These are phyloP conservation scores for Colletotrichum kahawae DNA, from an alignment of 2,329 filamentous ascomycete species.

Conservation along the genomic window DNA sequence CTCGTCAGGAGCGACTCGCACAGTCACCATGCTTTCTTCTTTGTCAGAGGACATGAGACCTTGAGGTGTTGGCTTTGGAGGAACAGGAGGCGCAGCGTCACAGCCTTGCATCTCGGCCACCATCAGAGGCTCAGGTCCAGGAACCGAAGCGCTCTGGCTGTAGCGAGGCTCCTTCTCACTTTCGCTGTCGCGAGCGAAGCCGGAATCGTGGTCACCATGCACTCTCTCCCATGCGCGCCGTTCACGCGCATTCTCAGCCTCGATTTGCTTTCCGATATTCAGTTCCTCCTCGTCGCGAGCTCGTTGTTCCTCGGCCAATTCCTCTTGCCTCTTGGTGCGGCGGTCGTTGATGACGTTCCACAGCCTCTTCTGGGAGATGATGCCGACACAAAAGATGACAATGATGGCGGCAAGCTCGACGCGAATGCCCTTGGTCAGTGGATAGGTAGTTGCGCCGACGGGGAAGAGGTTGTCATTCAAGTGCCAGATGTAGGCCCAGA, in stretches of 20 bases:
- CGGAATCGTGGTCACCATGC: slow-evolving; percentile 69
- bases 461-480: slow-evolving; percentile 85
- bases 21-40: slow-evolving; percentile 53
- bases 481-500: slow-evolving; percentile 91
- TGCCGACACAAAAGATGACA: slow-evolving; percentile 74
- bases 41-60: slow-evolving; percentile 48
- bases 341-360: slow-evolving; percentile 80
- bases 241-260: slow-evolving; percentile 66
- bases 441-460: slow-evolving; percentile 76
- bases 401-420: slow-evolving; percentile 83
- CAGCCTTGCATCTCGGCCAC: slow-evolving; percentile 51
- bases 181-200: slow-evolving; percentile 48
- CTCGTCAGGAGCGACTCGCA: slow-evolving; percentile 59
- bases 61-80: slow-evolving; percentile 34
- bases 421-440: slow-evolving; percentile 82
- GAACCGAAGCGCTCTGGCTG: slow-evolving; percentile 25
- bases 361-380: slow-evolving; percentile 84
- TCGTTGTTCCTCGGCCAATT: slow-evolving; percentile 53
- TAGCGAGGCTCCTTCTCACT: slow-evolving; percentile 46
- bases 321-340: slow-evolving; percentile 57
- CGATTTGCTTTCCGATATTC: slow-evolving; percentile 70
- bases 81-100: slow-evolving; percentile 25
- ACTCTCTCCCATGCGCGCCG: slow-evolving; percentile 76
- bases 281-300: slow-evolving; percentile 70
- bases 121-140: slow-evolving; percentile 29